Evolutionary conservation across 1,284 basidiomycete species (phyloP).

Genomic region (Sporisorium graminicola): DNA sequence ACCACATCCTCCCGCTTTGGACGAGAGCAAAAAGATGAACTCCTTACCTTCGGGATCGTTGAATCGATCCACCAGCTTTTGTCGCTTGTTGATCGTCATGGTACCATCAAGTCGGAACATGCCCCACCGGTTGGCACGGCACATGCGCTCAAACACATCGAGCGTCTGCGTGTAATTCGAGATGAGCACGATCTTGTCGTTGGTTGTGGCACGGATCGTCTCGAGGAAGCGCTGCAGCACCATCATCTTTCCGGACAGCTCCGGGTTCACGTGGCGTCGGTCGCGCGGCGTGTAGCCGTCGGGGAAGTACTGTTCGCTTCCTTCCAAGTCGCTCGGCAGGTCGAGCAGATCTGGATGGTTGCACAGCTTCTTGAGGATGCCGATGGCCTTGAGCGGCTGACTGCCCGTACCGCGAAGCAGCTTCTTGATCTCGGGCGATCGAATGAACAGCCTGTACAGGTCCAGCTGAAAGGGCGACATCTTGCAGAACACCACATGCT

Average conservation of each 20-base stretch:
- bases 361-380: conserved; percentile 95
- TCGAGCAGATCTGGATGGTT: conserved; percentile 96
- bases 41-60: conserved; percentile 95
- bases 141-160: conserved; percentile 76
- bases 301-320: conserved; percentile 86
- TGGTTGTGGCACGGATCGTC: conserved; percentile 63
- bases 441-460: conserved; percentile 92
- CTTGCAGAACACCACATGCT: conserved; percentile 97
- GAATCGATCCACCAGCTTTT: conserved; percentile 97
- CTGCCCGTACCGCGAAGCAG: conserved; percentile 89
- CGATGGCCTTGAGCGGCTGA: conserved; percentile 96
- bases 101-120: conserved; percentile 93
- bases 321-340: conserved; percentile 85
- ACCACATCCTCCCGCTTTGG: conserved; percentile 97
- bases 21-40: conserved; percentile 96
- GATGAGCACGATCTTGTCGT: conserved; percentile 98
- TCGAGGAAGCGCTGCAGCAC: conserved; percentile 79
- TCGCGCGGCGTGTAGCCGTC: conserved; percentile 79
- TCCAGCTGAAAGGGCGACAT: conserved; percentile 88
- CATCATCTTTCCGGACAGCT: conserved; percentile 75
- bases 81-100: conserved; percentile 92
- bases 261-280: conserved; percentile 58
- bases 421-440: conserved; percentile 92
- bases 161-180: conserved; percentile 98
- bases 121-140: conserved; percentile 78